Percentiles rank a stretch among this genome's conserved stretches.
Conservation (phyloP, 768 basidiomycete species). For the Serendipita sp. region DNA sequence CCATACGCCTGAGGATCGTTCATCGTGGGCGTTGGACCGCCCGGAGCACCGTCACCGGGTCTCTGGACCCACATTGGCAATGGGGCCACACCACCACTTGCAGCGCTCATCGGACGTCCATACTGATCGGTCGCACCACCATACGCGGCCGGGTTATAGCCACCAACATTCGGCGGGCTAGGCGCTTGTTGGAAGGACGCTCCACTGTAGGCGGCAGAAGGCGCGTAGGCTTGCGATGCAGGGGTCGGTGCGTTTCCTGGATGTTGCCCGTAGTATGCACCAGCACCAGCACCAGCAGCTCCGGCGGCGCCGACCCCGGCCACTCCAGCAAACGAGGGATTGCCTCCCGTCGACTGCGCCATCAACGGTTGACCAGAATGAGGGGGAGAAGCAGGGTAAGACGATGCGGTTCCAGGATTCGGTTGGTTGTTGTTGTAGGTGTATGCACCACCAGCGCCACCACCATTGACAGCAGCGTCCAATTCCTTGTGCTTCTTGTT, state of each 20-base stretch:
- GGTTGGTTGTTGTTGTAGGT: too few relatives aligned
- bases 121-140: not conserved
- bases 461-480: too few relatives aligned
- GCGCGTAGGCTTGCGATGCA: not conserved
- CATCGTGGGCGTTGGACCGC: not conserved
- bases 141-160: not conserved
- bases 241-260: not conserved
- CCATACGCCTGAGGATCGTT: not conserved
- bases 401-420: too few relatives aligned
- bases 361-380: not conserved
- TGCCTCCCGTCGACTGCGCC: not conserved
- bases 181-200: not conserved
- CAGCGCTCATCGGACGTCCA: not conserved
- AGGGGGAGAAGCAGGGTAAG: too few relatives aligned
- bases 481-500: not conserved
- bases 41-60: not conserved
- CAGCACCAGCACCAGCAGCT: not conserved
- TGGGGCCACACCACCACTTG: not conserved
- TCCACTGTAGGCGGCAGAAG: not conserved
- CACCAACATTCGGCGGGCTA: not conserved
- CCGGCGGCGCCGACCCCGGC: not conserved
- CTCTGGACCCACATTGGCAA: not conserved
- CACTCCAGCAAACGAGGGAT: not conserved
- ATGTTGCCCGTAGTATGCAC: not conserved
- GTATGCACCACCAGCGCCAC: too few relatives aligned